Percentiles rank a stretch among this genome's conserved stretches.
These are phyloP conservation scores for Triticum timopheevii DNA, from an alignment of 176 grass and related monocot genomes.

Conservation along the genomic window DNA sequence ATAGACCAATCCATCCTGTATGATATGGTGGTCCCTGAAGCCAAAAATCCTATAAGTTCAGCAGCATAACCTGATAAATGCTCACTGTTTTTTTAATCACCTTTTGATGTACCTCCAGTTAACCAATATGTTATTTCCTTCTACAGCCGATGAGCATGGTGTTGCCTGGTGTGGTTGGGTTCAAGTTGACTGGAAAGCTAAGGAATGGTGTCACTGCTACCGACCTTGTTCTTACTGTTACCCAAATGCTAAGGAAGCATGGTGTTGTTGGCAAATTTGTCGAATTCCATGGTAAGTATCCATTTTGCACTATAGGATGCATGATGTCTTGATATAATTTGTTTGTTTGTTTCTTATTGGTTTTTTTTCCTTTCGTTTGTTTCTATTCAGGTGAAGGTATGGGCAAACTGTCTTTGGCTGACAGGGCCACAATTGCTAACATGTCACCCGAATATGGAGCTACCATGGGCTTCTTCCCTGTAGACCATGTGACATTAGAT, in stretches of 20 bases:
- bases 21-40: background rate
- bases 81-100: background rate
- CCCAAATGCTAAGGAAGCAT: conserved; percentile 78
- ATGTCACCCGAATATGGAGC: conserved; percentile 99
- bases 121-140: conserved; percentile 9
- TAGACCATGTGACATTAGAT: conserved; percentile 88
- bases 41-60: background rate
- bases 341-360: background rate
- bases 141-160: conserved; percentile 93
- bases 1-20: background rate
- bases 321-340: conserved; percentile 1
- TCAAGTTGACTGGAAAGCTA: conserved; percentile 70
- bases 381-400: conserved; percentile 83
- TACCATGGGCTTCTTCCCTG: conserved; percentile 99
- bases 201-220: conserved; percentile 66
- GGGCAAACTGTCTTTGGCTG: conserved; percentile 81
- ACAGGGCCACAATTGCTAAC: conserved; percentile 95
- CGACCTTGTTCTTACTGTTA: conserved; percentile 80
- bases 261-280: conserved; percentile 92
- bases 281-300: conserved; percentile 69
- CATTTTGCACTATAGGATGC: background rate
- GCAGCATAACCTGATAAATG: background rate
- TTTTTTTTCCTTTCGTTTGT: background rate
- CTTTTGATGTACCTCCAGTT: background rate
- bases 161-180: conserved; percentile 83